Evolutionary conservation across 78 protist genomes (phyloP), one percentile per base, ranked within the genome.

Genomic region (Polysphondylium violaceum): DNA sequence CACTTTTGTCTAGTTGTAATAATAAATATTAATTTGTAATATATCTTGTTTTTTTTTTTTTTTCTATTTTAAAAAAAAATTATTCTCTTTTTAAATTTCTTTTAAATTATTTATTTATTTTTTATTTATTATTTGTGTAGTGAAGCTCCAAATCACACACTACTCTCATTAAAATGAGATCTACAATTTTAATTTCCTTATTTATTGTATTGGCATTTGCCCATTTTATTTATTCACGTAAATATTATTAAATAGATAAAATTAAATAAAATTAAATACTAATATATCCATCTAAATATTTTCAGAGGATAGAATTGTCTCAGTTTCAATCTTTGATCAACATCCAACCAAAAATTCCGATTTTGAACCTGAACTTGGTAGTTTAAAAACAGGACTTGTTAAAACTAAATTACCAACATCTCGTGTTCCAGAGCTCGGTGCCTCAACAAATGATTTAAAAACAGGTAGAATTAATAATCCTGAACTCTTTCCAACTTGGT

Each of bases 361-460:
- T 59, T 76, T 76, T 60, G 73, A 76, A 76, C 74, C 88, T 8
- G 0, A 0, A 4, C 23, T 35, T 2, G 89, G 77, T 68, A 12
- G 53, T 12, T 31, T 81, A 9, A 81, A 76, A 19, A 47, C 31
- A 1, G 76, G 89, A 16, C 19, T 81, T 1, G 89, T 81, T 4
- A 53, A 53, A 56, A 9, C 3, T 27, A 12, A 25, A 16, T 33
- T 81, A 3, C 3, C 76, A 27, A 44, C 53, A 11, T 43, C 60
- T 0, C 27, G 76, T 23, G 27, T 38, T 3, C 76, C 76, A 69
- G 36, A 27, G 1, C 55, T 69, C 12, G 29, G 7, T 12, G 21
- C 44, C 7, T 65, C 2, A 2, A 65, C 73, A n/a, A 21, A 44
- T 19, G 43, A 27, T 21, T 38, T 38, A 23, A 8, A 14, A 38